phyloP scores from a whole-genome alignment of 192 early-diverging fungal species.

The Podila verticillata region DNA sequence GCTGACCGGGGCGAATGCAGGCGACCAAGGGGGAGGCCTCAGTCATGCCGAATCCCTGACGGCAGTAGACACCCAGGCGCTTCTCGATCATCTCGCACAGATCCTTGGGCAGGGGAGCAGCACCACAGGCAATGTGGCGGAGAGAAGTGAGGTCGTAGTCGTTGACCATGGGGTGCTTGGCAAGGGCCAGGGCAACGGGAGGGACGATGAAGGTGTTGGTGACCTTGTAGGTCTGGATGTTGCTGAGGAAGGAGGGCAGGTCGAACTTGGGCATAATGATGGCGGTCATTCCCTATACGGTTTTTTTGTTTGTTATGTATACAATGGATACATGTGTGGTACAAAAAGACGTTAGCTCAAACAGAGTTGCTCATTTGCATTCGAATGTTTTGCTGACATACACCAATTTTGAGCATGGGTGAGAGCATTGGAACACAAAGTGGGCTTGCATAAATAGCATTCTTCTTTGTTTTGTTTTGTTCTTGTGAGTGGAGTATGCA shows the following conservation, averaged over 20 bases:
- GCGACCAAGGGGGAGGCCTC: constrained; percentile 44
- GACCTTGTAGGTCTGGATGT: constrained; percentile 78
- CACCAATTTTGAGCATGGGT: neutral
- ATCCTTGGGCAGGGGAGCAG: constrained; percentile 82
- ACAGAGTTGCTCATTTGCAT: neutral
- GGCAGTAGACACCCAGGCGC: constrained; percentile 53
- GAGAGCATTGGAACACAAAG: neutral
- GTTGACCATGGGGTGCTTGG: constrained; percentile 76
- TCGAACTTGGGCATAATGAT: constrained; percentile 85
- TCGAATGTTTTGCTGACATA: neutral
- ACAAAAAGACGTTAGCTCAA: constrained; percentile 16
- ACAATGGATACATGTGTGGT: constrained; percentile 10
- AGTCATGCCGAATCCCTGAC: constrained; percentile 75
- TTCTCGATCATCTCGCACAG: constrained; percentile 62
- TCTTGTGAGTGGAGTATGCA: no score
- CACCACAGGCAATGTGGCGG: constrained; percentile 71
- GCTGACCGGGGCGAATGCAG: constrained; percentile 20
- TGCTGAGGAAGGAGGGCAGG: constrained; percentile 66
- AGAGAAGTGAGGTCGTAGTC: constrained; percentile 82
- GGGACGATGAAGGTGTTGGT: constrained; percentile 73
- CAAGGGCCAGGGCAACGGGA: constrained; percentile 74
- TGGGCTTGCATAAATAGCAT: neutral
- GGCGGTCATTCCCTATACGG: constrained; percentile 64
- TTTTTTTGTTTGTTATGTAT: no score
- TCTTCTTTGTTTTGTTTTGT: neutral